A percentile compares a stretch with the other conserved stretches of the same genome.
phyloP scores from a whole-genome alignment of 108 stramenopile genomes.

The Discostella pseudostelligera region DNA sequence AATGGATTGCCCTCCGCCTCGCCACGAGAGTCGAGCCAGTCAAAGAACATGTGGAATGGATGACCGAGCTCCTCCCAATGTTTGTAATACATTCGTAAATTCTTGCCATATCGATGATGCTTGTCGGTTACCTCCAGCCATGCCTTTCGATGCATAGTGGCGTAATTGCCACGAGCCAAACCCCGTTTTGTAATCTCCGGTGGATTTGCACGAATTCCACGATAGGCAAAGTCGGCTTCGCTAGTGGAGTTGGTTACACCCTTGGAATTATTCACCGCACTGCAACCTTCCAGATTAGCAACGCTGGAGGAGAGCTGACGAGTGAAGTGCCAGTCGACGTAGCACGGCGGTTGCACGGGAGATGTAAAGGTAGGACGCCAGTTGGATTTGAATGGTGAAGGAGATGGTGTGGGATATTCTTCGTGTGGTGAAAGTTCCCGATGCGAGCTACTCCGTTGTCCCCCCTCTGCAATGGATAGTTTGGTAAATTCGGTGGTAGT shows the following conservation, averaged over 20 bases:
- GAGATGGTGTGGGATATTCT: slow-evolving; percentile 8
- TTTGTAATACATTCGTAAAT: slow-evolving; percentile 87
- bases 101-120: slow-evolving; percentile 92
- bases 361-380: slow-evolving; percentile 1
- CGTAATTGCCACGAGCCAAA: slow-evolving; percentile 72
- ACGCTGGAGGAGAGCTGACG: slow-evolving; percentile 32
- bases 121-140: slow-evolving; percentile 91
- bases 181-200: slow-evolving; percentile 78
- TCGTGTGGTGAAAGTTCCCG: neutral
- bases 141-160: slow-evolving; percentile 78
- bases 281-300: slow-evolving; percentile 5
- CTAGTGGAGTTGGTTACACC: neutral
- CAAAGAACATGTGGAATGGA: slow-evolving; percentile 82
- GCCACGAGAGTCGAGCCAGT: slow-evolving; percentile 87
- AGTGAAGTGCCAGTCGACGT: slow-evolving; percentile 41
- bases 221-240: slow-evolving; percentile 50
- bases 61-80: slow-evolving; percentile 75
- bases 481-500: slow-evolving; percentile 10
- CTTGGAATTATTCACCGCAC: neutral
- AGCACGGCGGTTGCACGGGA: slow-evolving; percentile 3
- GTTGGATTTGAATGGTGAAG: slow-evolving; percentile 21
- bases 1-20: slow-evolving; percentile 64
- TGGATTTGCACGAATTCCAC: slow-evolving; percentile 71
- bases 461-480: slow-evolving; percentile 6
- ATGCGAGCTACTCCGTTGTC: neutral